phyloP scores from a whole-genome alignment of 306 rosid species.

The Sindora glabra region DNA sequence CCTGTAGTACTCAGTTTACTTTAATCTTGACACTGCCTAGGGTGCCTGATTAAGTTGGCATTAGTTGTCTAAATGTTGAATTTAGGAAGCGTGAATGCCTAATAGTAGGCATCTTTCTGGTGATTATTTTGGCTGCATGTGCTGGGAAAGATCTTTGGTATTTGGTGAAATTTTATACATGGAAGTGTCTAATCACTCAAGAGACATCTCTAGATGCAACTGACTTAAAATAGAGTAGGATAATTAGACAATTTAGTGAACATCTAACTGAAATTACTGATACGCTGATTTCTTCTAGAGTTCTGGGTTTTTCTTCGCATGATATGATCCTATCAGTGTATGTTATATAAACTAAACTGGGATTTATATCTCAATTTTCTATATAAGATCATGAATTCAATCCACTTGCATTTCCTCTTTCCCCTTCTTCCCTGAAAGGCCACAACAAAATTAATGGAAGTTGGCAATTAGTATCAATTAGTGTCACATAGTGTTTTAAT shows the following conservation, averaged over 20 bases:
- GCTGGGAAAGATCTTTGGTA: not conserved
- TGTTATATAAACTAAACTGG: too few relatives aligned
- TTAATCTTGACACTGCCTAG: not conserved
- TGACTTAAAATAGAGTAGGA: not conserved
- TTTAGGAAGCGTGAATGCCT: not conserved
- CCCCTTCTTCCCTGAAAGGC: too few relatives aligned
- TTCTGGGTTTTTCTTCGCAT: too few relatives aligned
- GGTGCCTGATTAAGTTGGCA: not conserved
- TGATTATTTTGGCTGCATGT: not conserved
- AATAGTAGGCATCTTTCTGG: not conserved
- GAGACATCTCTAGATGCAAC: conserved; percentile 3
- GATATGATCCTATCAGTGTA: too few relatives aligned
- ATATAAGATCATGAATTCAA: too few relatives aligned
- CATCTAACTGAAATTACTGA: not conserved
- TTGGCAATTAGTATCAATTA: not conserved
- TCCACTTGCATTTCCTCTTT: too few relatives aligned
- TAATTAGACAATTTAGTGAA: not conserved
- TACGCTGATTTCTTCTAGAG: too few relatives aligned
- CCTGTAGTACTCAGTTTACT: too few relatives aligned
- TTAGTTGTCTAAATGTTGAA: not conserved
- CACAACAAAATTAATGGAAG: not conserved
- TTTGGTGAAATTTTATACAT: not conserved
- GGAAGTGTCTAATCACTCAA: not conserved
- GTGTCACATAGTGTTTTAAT: not conserved
- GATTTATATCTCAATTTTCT: too few relatives aligned